phyloP scores from a whole-genome alignment of 2,329 filamentous ascomycete species.

The Lanzia echinophila region DNA sequence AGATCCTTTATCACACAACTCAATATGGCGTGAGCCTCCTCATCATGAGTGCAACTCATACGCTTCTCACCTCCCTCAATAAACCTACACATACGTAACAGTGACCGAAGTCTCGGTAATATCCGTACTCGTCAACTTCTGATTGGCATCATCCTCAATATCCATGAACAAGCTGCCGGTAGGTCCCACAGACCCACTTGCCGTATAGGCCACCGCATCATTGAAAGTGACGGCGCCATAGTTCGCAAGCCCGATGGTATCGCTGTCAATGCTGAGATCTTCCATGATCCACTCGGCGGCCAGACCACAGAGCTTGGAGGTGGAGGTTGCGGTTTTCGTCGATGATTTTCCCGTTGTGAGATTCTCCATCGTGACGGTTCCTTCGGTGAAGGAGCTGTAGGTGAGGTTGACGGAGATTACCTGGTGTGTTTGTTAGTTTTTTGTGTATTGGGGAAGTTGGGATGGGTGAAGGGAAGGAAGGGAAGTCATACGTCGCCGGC shows the following conservation, averaged over 20 bases:
- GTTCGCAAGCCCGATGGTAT: slow-evolving; percentile 38
- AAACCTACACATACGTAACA: not conserved
- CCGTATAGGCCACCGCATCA: slow-evolving; percentile 6
- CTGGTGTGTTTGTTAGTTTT: not conserved
- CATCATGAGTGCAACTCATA: too few species aligned
- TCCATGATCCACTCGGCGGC: slow-evolving; percentile 47
- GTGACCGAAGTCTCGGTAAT: not conserved
- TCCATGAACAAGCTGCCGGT: not conserved
- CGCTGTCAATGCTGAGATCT: slow-evolving; percentile 35
- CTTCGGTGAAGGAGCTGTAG: slow-evolving; percentile 34
- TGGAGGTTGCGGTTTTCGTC: slow-evolving; percentile 35
- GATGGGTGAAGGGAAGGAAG: not conserved
- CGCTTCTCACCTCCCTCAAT: not conserved
- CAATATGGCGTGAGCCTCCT: too few species aligned
- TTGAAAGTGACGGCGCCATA: slow-evolving; percentile 41
- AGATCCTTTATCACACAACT: too few species aligned
- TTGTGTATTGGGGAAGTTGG: not conserved
- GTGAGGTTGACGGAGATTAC: slow-evolving; percentile 19
- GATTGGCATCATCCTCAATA: not conserved
- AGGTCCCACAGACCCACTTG: not conserved
- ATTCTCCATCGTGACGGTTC: slow-evolving; percentile 40
- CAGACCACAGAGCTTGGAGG: slow-evolving; percentile 32
- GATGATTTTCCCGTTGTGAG: slow-evolving; percentile 37
- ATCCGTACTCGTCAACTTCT: not conserved
- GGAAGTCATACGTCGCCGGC: slow-evolving; percentile 34